phyloP scores from a whole-genome alignment of 108 stramenopile species.

The Fragilaria crotonensis region DNA sequence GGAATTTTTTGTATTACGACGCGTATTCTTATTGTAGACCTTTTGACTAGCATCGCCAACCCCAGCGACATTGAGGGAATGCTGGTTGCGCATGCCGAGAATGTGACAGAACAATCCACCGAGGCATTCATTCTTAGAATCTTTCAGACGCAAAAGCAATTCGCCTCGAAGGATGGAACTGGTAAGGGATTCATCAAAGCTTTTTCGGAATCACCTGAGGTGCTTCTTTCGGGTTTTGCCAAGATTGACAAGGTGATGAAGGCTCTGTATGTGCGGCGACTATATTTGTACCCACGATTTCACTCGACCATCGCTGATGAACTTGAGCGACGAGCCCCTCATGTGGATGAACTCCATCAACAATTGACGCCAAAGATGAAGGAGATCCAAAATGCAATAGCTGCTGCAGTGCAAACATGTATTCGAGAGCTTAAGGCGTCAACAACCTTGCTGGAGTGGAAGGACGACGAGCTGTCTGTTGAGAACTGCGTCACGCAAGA shows the following conservation, averaged over 20 bases:
- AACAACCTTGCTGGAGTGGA: conserved; percentile 61
- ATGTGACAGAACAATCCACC: conserved; percentile 83
- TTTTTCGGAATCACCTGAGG: conserved; percentile 86
- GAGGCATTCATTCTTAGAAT: conserved; percentile 96
- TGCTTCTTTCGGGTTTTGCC: conserved; percentile 79
- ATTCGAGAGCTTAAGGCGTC: conserved; percentile 76
- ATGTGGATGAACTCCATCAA: conserved; percentile 85
- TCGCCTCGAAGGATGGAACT: conserved; percentile 9
- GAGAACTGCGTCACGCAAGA: conserved; percentile 85
- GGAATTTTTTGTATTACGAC: conserved; percentile 74
- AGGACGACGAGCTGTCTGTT: conserved; percentile 51
- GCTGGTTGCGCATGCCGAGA: conserved; percentile 89
- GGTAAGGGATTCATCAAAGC: conserved; percentile 88
- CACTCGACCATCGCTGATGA: conserved; percentile 71
- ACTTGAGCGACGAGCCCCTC: conserved; percentile 65
- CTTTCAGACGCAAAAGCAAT: conserved; percentile 64
- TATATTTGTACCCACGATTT: conserved; percentile 95
- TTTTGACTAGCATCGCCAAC: conserved; percentile 68
- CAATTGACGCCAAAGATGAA: conserved; percentile 77
- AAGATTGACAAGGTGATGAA: conserved; percentile 84
- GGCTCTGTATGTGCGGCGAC: conserved; percentile 65
- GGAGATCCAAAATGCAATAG: conserved; percentile 81
- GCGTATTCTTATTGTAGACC: conserved; percentile 94
- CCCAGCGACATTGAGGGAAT: conserved; percentile 80
- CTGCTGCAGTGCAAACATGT: conserved; percentile 81